A percentile compares a stretch with the other conserved stretches of the same genome.
Conservation (phyloP, 1,139 yeast genomes). For the Suhomyces bolitotheri region DNA sequence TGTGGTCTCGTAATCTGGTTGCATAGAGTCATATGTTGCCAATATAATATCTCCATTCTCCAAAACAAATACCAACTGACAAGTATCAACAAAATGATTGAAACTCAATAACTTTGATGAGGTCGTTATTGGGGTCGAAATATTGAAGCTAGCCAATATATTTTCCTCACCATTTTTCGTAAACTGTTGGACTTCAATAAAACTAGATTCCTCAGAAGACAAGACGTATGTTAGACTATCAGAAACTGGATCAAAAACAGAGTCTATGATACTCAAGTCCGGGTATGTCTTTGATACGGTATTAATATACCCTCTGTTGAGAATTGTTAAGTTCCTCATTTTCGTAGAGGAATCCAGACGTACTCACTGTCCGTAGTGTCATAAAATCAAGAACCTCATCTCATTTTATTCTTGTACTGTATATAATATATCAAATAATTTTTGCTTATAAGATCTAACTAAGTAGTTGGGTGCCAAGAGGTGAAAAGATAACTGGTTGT, state of each 20-base stretch:
- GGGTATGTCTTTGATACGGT: constrained; percentile 58
- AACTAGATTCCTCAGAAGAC: constrained; percentile 58
- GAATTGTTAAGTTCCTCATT: constrained; percentile 61
- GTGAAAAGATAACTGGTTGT: no score
- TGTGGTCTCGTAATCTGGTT: constrained; percentile 54
- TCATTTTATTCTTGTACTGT: constrained; percentile 12
- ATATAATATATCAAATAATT: no score
- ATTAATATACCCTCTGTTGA: constrained; percentile 54
- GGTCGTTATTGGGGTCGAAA: constrained; percentile 30
- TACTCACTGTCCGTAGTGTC: no score
- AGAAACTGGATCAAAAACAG: constrained; percentile 74
- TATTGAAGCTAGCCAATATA: constrained; percentile 58
- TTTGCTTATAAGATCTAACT: no score
- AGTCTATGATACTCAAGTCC: constrained; percentile 55
- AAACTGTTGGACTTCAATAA: constrained; percentile 53
- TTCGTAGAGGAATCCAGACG: no score
- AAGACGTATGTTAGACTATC: constrained; percentile 72
- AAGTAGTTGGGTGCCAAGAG: constrained; percentile 1
- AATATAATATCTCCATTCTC: constrained; percentile 68
- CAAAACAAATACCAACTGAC: constrained; percentile 62
- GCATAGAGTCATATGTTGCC: constrained; percentile 56
- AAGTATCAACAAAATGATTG: constrained; percentile 63
- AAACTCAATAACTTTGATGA: constrained; percentile 44
- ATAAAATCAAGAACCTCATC: constrained; percentile 14
- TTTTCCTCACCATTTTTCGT: constrained; percentile 56